A percentile compares a stretch with the other conserved stretches of the same genome.
These are phyloP conservation scores for Penicillium brasilianum DNA, from an alignment of 2,329 filamentous ascomycete genomes.

Conservation along the genomic window DNA sequence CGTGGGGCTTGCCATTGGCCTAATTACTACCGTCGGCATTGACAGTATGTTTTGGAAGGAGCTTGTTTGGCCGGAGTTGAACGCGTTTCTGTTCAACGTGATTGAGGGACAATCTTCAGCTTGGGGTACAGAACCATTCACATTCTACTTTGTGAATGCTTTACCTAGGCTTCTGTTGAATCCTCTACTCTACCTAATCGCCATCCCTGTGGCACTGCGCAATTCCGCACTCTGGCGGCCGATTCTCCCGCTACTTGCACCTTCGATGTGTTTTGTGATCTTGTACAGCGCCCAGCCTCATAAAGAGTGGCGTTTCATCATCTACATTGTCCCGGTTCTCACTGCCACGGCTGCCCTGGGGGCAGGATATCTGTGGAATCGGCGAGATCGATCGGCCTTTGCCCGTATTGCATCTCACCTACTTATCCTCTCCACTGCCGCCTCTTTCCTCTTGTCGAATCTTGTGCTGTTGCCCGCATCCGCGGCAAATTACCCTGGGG, in stretches of 20 bases:
- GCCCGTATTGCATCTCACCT: slow-evolving; percentile 61
- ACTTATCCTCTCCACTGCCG: slow-evolving; percentile 64
- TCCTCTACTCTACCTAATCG: slow-evolving; percentile 65
- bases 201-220: slow-evolving; percentile 57
- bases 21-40: slow-evolving; percentile 72
- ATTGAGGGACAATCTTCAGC: slow-evolving; percentile 78
- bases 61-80: slow-evolving; percentile 86
- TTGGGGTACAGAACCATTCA: slow-evolving; percentile 86
- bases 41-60: slow-evolving; percentile 95
- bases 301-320: slow-evolving; percentile 94
- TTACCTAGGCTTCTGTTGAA: slow-evolving; percentile 85
- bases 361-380: slow-evolving; percentile 71
- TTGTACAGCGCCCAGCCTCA: slow-evolving; percentile 90
- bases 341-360: slow-evolving; percentile 77
- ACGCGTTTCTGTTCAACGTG: slow-evolving; percentile 90
- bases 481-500: slow-evolving; percentile 91
- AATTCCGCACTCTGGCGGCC: slow-evolving; percentile 57
- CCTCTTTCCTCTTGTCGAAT: slow-evolving; percentile 65
- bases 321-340: slow-evolving; percentile 82
- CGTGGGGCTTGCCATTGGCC: slow-evolving; percentile 67
- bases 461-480: slow-evolving; percentile 79
- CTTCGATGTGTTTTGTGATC: slow-evolving; percentile 72
- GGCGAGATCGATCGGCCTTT: slow-evolving; percentile 64
- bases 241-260: slow-evolving; percentile 63
- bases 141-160: slow-evolving; percentile 83